Conservation (phyloP, 2,329 filamentous ascomycete species). For the Cercospora sojina region DNA sequence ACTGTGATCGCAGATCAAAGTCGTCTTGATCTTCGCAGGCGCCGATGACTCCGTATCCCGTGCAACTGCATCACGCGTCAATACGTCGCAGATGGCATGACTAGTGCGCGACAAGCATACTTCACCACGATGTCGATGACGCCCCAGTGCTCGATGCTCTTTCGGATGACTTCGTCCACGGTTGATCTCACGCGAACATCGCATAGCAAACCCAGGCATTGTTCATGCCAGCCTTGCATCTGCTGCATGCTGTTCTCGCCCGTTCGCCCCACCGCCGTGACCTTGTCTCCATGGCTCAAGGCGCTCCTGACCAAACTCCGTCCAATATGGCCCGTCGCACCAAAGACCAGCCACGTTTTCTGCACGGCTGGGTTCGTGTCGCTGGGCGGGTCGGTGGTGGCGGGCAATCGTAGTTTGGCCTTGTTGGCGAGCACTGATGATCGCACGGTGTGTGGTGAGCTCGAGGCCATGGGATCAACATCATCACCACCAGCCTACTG, state of each 20-base stretch:
- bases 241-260: slow-evolving; percentile 71
- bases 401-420: slow-evolving; percentile 60
- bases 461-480: slow-evolving; percentile 12
- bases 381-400: slow-evolving; percentile 81
- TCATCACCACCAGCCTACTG: neutral
- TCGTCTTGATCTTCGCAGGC: slow-evolving; percentile 97
- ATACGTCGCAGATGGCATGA: neutral
- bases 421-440: slow-evolving; percentile 26
- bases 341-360: slow-evolving; percentile 93
- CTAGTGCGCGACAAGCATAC: slow-evolving; percentile 24
- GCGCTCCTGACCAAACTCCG: slow-evolving; percentile 82
- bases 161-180: slow-evolving; percentile 68
- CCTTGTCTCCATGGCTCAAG: slow-evolving; percentile 75
- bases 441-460: slow-evolving; percentile 14
- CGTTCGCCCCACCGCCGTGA: slow-evolving; percentile 80
- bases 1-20: slow-evolving; percentile 90
- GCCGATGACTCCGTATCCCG: slow-evolving; percentile 91
- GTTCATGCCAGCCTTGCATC: slow-evolving; percentile 69
- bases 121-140: slow-evolving; percentile 87
- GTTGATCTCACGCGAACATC: slow-evolving; percentile 83
- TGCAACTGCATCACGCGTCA: slow-evolving; percentile 55
- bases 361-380: slow-evolving; percentile 68
- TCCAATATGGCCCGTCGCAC: slow-evolving; percentile 95
- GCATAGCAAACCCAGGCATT: slow-evolving; percentile 79
- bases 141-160: slow-evolving; percentile 67